These are phyloP conservation scores for Candida rishiriensis DNA, from an alignment of 805 yeast genomes.

Conservation along the genomic window DNA sequence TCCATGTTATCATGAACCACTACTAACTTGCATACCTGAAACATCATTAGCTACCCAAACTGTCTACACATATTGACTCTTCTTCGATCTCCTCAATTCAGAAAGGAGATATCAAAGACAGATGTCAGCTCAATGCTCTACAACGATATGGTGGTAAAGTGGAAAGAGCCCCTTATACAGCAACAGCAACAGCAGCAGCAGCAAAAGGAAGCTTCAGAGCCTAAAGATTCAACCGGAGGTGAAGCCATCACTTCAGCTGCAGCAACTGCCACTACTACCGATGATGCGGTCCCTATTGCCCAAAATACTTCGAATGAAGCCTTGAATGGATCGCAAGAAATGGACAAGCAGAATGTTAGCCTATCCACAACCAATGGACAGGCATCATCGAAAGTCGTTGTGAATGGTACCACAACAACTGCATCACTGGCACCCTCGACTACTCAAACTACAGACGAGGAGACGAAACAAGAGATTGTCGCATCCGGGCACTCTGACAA, in stretches of 20 bases:
- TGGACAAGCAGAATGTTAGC: too few relatives aligned
- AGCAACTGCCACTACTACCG: neutral
- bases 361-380: too few relatives aligned
- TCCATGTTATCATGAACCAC: neutral
- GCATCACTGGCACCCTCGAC: too few relatives aligned
- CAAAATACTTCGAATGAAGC: too few relatives aligned
- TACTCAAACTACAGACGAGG: too few relatives aligned
- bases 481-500: too few relatives aligned
- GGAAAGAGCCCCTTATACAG: slow-evolving; percentile 42
- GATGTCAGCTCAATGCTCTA: slow-evolving; percentile 54
- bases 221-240: neutral
- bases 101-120: slow-evolving; percentile 51
- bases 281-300: too few relatives aligned
- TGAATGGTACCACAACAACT: too few relatives aligned
- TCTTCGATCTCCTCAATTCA: slow-evolving; percentile 47
- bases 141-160: slow-evolving; percentile 73
- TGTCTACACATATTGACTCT: slow-evolving; percentile 76
- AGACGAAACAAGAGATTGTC: too few relatives aligned
- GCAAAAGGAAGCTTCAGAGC: neutral
- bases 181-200: slow-evolving; percentile 1
- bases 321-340: too few relatives aligned
- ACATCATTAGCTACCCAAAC: slow-evolving; percentile 61
- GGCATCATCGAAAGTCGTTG: too few relatives aligned
- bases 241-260: neutral
- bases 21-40: neutral